Evolutionary conservation across 2,329 filamentous ascomycete genomes (phyloP).

Genomic region (Venturia pyrina): DNA sequence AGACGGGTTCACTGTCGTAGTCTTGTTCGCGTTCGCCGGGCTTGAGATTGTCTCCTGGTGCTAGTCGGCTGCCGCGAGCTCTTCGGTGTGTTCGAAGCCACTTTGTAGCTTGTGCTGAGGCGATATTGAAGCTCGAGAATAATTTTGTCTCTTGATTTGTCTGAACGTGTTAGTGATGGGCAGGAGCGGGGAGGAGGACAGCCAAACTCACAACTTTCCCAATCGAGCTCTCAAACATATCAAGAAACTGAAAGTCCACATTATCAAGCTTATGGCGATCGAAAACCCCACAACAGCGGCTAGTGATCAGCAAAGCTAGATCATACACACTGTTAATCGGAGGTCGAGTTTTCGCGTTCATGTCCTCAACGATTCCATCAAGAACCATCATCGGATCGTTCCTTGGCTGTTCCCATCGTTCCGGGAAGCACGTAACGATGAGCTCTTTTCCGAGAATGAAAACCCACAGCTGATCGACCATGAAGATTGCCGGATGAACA

Average conservation of each 20-base stretch:
- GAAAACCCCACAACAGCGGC: slow-evolving; percentile 50
- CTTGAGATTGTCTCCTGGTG: slow-evolving; percentile 21
- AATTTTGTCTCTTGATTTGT: slow-evolving; percentile 40
- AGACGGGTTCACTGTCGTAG: slow-evolving; percentile 27
- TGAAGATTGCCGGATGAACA: slow-evolving; percentile 50
- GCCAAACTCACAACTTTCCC: slow-evolving; percentile 28
- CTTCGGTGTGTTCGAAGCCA: slow-evolving; percentile 41
- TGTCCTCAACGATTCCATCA: slow-evolving; percentile 53
- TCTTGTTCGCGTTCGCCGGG: slow-evolving; percentile 23
- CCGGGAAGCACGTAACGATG: slow-evolving; percentile 50
- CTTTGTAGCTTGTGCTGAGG: slow-evolving; percentile 45
- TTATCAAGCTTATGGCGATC: slow-evolving; percentile 48
- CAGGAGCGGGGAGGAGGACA: not conserved
- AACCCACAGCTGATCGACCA: slow-evolving; percentile 62
- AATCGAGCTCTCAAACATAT: slow-evolving; percentile 58
- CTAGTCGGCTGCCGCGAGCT: slow-evolving; percentile 15
- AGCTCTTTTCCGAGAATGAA: slow-evolving; percentile 49
- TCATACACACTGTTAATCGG: slow-evolving; percentile 53
- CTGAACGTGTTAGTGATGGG: not conserved
- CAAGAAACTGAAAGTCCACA: slow-evolving; percentile 53
- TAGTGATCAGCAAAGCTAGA: slow-evolving; percentile 51
- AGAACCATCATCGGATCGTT: slow-evolving; percentile 55
- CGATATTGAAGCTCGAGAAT: slow-evolving; percentile 49
- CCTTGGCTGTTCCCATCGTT: slow-evolving; percentile 49
- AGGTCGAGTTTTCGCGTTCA: slow-evolving; percentile 52